phyloP scores from a whole-genome alignment of 2,329 filamentous ascomycete species.

The Beauveria sp. region DNA sequence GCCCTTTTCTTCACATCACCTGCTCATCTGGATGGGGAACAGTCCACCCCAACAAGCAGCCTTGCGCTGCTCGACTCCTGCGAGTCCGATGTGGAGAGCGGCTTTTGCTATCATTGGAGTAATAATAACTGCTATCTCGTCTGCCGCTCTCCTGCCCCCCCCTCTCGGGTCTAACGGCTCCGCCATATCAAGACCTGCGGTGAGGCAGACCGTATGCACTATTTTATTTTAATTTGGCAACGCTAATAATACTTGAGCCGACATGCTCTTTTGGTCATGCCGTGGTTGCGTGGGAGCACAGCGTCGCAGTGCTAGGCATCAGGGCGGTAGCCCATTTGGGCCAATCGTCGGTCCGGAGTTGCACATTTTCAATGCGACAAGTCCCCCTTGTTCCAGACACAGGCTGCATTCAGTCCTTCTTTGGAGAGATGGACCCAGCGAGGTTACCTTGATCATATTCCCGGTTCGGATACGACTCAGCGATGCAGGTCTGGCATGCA shows the following conservation, averaged over 20 bases:
- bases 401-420: neutral
- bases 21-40: neutral
- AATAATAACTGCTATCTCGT: neutral
- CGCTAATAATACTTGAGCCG: neutral
- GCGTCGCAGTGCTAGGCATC: neutral
- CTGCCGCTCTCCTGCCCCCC: neutral
- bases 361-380: neutral
- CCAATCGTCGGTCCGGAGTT: neutral
- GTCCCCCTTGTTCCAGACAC: neutral
- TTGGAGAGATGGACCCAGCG: neutral
- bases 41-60: neutral
- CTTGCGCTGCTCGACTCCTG: neutral
- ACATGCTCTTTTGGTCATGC: neutral
- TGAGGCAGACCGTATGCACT: neutral
- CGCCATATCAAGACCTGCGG: conserved; percentile 3
- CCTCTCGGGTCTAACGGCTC: neutral
- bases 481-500: no score
- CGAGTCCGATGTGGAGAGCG: neutral
- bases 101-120: neutral
- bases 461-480: neutral
- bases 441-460: neutral
- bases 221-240: neutral
- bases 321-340: neutral
- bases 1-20: conserved; percentile 4
- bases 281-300: neutral